Evolutionary conservation across 1,284 basidiomycete genomes (phyloP).

Genomic region (Meripilus lineatus): DNA sequence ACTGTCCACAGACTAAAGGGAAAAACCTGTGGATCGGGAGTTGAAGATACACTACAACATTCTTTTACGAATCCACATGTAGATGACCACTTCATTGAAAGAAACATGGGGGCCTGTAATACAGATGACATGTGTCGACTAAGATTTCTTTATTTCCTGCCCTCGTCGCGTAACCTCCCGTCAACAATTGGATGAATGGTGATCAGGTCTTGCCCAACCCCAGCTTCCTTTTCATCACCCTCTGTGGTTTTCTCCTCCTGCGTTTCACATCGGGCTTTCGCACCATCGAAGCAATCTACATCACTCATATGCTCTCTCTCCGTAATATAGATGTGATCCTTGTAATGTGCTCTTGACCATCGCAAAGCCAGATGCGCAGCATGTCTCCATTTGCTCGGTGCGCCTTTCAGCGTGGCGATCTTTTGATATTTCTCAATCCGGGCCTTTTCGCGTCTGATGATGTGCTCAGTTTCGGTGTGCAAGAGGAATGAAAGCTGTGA

Average conservation of each 20-base stretch:
- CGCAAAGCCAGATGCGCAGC: conserved; percentile 41
- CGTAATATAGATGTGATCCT: conserved; percentile 57
- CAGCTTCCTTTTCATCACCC: conserved; percentile 15
- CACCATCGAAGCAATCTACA: conserved; percentile 72
- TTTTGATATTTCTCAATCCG: conserved; percentile 24
- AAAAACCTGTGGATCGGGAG: too few species aligned
- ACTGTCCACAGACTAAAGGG: too few species aligned
- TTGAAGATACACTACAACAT: too few species aligned
- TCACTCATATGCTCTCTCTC: conserved; percentile 72
- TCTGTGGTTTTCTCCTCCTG: conserved; percentile 9
- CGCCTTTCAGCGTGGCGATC: conserved; percentile 18
- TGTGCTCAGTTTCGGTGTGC: conserved; percentile 35
- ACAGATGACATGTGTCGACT: too few species aligned
- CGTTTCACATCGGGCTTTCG: conserved; percentile 29
- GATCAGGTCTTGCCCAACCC: conserved; percentile 43
- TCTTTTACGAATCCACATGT: too few species aligned
- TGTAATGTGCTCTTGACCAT: conserved; percentile 49
- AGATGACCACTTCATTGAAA: too few species aligned
- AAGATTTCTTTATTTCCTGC: conserved; percentile 28
- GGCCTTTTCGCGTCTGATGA: conserved; percentile 39
- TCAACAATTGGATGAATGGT: conserved; percentile 68
- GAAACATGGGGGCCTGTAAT: too few species aligned
- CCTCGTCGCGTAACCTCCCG: conserved; percentile 66
- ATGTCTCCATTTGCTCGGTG: conserved; percentile 45
- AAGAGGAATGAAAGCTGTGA: conserved; percentile 31